Evolutionary conservation across 1,139 yeast genomes (phyloP).

Genomic region (Arxiozyma slooffiae): DNA sequence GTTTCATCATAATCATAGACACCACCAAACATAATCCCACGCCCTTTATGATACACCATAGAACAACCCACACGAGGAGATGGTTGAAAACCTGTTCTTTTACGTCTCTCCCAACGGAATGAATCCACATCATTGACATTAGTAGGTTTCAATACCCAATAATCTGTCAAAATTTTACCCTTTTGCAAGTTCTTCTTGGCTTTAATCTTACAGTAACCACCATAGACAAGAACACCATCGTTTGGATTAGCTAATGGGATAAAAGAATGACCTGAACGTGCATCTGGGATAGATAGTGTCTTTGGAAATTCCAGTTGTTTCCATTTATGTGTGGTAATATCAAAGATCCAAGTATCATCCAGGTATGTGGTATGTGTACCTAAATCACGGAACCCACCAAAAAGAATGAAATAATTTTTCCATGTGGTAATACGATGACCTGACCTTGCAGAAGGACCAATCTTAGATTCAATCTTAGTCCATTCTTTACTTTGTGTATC

Average conservation of each 20-base stretch:
- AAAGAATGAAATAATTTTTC: constrained; percentile 79
- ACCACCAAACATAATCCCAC: constrained; percentile 93
- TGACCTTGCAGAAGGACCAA: constrained; percentile 76
- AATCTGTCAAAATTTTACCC: constrained; percentile 83
- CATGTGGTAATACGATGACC: constrained; percentile 87
- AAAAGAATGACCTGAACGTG: constrained; percentile 88
- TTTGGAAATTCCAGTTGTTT: constrained; percentile 78
- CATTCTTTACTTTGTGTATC: constrained; percentile 82
- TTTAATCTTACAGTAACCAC: constrained; percentile 90
- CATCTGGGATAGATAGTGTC: constrained; percentile 73
- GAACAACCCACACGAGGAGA: constrained; percentile 93
- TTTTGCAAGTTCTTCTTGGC: constrained; percentile 82
- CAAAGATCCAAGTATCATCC: constrained; percentile 86
- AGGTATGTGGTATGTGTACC: constrained; percentile 77
- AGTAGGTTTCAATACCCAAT: constrained; percentile 59
- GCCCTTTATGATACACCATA: constrained; percentile 77
- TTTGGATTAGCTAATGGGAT: constrained; percentile 45
- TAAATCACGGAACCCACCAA: constrained; percentile 89
- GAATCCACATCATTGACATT: constrained; percentile 81
- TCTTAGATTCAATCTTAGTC: constrained; percentile 63
- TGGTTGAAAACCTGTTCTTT: constrained; percentile 82
- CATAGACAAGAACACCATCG: constrained; percentile 82
- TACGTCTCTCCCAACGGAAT: constrained; percentile 78
- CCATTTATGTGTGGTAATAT: constrained; percentile 85
- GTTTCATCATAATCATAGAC: constrained; percentile 93